Evolutionary conservation across 148 eudicot species (phyloP), one percentile per base, ranked within the genome.

Genomic region (Cornus controversa): DNA sequence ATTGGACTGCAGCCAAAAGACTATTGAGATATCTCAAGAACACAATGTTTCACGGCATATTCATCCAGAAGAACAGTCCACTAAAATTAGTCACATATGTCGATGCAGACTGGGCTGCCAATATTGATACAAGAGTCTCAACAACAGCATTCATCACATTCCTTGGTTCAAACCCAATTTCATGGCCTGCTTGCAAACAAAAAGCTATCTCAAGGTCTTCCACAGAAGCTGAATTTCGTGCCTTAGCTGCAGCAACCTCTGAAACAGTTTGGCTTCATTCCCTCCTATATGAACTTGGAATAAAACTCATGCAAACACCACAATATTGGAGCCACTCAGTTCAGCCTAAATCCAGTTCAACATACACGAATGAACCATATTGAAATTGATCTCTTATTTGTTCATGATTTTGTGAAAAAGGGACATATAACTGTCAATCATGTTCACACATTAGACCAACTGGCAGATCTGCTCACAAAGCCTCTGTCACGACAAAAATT

Each of bases 21-120:
- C 2, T 71, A 1, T 20, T 71, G 7, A 26, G 34, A 3, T 50
- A 71, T 18, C 31, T 50, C n/a, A 71, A 71, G 22, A 2, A 4
- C 7, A 71, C 74, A 3, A 50, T 71, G 6, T 23, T 1, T 50
- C 15, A 9, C 23, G 60, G 34, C 16, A 6, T 50, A 0, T 53
- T 25, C 0, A 14, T 25, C 7, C 31, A 18, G 2, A 7, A 65
- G 8, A 40, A 40, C 23, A 16, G 3, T 1, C 0, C 57, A 36
- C 3, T 8, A 8, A 2, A 23, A 4, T 70, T 40, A 6, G 1
- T 2, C 1, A 20, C 26, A 2, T 70, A 5, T 42, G 7, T 11
- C 1, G 58, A 70, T 70, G 73, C 58, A 3, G 73, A 42, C n/a
- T 70, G 73, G 73, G 71, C 67, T 1, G 27, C 50, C 1, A 70